These are phyloP conservation scores for Penicillium robsamsonii DNA, from an alignment of 495 filamentous ascomycete species.

Conservation along the genomic window DNA sequence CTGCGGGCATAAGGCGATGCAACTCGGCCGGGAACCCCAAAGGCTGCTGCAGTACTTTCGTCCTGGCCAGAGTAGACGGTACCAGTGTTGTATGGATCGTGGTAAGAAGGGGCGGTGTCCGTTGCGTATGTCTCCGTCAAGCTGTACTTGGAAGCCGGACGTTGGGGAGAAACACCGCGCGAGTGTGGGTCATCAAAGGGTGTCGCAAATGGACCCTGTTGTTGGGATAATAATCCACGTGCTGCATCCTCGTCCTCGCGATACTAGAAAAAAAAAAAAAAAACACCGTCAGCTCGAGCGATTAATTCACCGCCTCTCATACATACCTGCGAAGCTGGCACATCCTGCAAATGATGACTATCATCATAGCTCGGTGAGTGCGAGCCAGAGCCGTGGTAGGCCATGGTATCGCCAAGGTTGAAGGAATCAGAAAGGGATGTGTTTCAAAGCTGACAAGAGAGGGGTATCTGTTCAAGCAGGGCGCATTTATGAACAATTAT, in stretches of 20 bases:
- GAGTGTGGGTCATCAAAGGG: constrained; percentile 74
- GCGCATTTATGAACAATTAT: neutral
- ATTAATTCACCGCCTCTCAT: neutral
- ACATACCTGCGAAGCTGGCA: constrained; percentile 43
- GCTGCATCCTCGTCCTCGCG: constrained; percentile 75
- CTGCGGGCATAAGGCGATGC: constrained; percentile 63
- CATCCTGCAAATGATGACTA: constrained; percentile 67
- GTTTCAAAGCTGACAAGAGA: no score
- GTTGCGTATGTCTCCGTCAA: constrained; percentile 87
- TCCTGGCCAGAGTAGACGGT: constrained; percentile 51
- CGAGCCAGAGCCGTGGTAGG: constrained; percentile 47
- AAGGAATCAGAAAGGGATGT: constrained; percentile 13
- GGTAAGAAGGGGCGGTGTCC: constrained; percentile 51
- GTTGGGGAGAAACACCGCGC: constrained; percentile 50
- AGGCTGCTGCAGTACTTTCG: constrained; percentile 52
- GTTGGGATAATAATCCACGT: constrained; percentile 67
- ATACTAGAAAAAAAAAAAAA: constrained; percentile 14
- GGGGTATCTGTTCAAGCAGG: constrained; percentile 11
- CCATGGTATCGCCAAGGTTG: constrained; percentile 41
- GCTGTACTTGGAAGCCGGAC: constrained; percentile 69
- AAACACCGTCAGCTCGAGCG: neutral
- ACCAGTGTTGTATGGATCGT: constrained; percentile 57
- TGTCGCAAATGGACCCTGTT: constrained; percentile 55
- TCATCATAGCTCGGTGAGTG: constrained; percentile 42
- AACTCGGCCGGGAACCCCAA: constrained; percentile 55